Percentiles rank a stretch among this genome's conserved stretches.
phyloP scores from a whole-genome alignment of 2,329 filamentous ascomycete genomes.

The Emmonsia crescens region DNA sequence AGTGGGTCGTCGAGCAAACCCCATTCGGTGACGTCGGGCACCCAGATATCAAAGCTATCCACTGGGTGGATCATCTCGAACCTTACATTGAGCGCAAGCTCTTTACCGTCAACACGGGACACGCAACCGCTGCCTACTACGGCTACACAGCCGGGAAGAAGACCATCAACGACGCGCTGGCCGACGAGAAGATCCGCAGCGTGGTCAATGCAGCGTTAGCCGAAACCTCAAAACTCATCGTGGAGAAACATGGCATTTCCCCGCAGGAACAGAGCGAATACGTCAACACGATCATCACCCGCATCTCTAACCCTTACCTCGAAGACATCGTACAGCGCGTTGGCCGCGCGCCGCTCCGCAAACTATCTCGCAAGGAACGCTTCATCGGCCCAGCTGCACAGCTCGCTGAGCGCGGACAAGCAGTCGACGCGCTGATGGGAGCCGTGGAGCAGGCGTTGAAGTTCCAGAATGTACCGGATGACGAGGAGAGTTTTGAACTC shows the following conservation, averaged over 20 bases:
- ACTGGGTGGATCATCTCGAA: constrained; percentile 82
- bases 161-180: constrained; percentile 81
- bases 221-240: constrained; percentile 80
- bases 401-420: constrained; percentile 69
- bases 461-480: constrained; percentile 88
- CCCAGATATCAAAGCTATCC: constrained; percentile 73
- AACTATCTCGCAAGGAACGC: constrained; percentile 88
- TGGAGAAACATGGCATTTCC: constrained; percentile 72
- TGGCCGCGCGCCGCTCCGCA: constrained; percentile 84
- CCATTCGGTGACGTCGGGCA: constrained; percentile 64
- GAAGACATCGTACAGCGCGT: constrained; percentile 93
- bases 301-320: constrained; percentile 86
- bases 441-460: constrained; percentile 85
- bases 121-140: constrained; percentile 93
- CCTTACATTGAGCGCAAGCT: constrained; percentile 99
- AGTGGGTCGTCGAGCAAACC: constrained; percentile 89
- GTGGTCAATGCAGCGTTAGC: constrained; percentile 69
- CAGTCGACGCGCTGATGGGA: constrained; percentile 62
- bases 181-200: constrained; percentile 65
- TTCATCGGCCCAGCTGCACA: constrained; percentile 88
- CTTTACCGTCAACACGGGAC: constrained; percentile 97
- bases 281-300: constrained; percentile 80
- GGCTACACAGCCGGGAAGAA: constrained; percentile 77
- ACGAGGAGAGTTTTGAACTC: constrained; percentile 79
- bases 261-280: constrained; percentile 70